These are phyloP conservation scores for Fusarium burgessii DNA, from an alignment of 2,329 filamentous ascomycete genomes.

Conservation along the genomic window DNA sequence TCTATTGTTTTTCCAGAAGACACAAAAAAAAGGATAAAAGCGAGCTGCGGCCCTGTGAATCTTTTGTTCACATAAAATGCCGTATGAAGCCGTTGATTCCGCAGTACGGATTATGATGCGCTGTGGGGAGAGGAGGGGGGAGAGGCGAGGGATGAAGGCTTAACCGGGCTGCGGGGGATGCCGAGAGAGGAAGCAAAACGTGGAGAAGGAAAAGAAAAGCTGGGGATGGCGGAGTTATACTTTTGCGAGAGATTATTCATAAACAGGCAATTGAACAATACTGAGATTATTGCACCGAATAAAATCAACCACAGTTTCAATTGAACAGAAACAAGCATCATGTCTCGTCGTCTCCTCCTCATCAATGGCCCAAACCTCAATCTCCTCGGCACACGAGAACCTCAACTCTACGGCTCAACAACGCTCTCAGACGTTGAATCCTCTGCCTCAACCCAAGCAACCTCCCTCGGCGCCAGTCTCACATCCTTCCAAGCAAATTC, in stretches of 20 bases:
- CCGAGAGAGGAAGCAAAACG: slow-evolving; percentile 3
- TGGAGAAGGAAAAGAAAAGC: slow-evolving; percentile 9
- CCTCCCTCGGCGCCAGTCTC: slow-evolving; percentile 61
- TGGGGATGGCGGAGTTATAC: slow-evolving; percentile 20
- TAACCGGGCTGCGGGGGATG: slow-evolving; percentile 38
- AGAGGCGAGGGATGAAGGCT: slow-evolving; percentile 42
- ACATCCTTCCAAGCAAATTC: slow-evolving; percentile 80
- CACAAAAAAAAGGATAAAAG: slow-evolving; percentile 7
- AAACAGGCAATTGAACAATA: slow-evolving; percentile 7
- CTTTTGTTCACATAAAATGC: slow-evolving; percentile 32
- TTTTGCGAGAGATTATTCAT: slow-evolving; percentile 25
- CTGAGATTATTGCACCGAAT: no score
- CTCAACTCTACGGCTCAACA: slow-evolving; percentile 76
- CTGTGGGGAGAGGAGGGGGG: slow-evolving; percentile 26
- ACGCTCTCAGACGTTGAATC: slow-evolving; percentile 73
- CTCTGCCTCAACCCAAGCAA: slow-evolving; percentile 62
- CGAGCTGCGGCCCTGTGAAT: background rate
- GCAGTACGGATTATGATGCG: slow-evolving; percentile 38
- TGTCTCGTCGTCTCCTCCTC: slow-evolving; percentile 69
- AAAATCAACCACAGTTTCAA: background rate
- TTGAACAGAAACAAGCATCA: slow-evolving; percentile 28
- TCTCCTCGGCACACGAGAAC: slow-evolving; percentile 80
- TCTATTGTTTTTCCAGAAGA: slow-evolving; percentile 19
- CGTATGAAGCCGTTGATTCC: slow-evolving; percentile 35
- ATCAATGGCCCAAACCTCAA: slow-evolving; percentile 89